Percentiles rank a stretch among this genome's conserved stretches.
Evolutionary conservation across 495 filamentous ascomycete species (phyloP).

Genomic region (Aspergillus mulundensis): DNA sequence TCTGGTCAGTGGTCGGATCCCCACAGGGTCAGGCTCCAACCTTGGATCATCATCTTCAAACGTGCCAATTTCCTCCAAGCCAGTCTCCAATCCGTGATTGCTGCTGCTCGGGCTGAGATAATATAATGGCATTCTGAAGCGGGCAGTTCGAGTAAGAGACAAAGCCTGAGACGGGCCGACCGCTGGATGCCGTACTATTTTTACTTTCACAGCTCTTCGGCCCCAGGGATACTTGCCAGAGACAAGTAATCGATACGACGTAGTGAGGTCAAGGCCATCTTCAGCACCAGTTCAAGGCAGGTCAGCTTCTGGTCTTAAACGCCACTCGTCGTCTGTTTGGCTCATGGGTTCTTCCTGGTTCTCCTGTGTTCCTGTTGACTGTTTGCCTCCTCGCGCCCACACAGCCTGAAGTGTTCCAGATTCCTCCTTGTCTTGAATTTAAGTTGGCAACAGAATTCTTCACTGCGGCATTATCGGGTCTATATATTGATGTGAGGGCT

Average conservation of each 20-base stretch:
- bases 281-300: neutral
- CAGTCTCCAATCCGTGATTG: neutral
- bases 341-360: slow-evolving; percentile 3
- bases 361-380: slow-evolving; percentile 5
- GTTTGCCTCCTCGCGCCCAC: slow-evolving; percentile 1
- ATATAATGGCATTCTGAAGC: neutral
- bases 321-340: slow-evolving; percentile 9
- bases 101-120: neutral
- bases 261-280: neutral
- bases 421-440: neutral
- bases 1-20: neutral
- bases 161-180: neutral
- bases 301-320: slow-evolving; percentile 13
- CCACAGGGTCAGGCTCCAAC: neutral
- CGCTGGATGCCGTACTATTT: neutral
- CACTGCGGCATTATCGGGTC: too few species aligned
- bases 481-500: too few species aligned
- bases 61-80: neutral
- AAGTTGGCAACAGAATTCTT: neutral
- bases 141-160: neutral
- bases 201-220: neutral
- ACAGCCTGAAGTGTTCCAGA: neutral
- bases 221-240: neutral
- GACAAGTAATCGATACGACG: neutral
- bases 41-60: slow-evolving; percentile 3